Evolutionary conservation across 441 rosid genomes (phyloP), one percentile per base, ranked within the genome.

Genomic region (Cnidoscolus chayamansa): DNA sequence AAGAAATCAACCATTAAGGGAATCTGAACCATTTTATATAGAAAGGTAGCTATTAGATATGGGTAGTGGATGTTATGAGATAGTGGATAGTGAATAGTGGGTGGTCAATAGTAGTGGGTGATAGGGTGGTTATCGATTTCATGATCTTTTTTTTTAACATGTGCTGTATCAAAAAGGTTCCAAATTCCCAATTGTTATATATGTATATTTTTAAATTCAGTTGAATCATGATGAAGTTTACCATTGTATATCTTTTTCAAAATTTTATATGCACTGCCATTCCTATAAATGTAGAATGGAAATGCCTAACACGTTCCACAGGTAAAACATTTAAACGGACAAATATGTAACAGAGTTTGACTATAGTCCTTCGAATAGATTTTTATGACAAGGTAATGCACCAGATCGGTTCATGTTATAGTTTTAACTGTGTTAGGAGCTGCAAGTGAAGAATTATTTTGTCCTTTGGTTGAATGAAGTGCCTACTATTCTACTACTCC

Each of bases 361-460:
- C 31, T 9, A 53, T 53, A 53, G 32, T 16, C 16, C 1, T 37
- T 17, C 32, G 60, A 2, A 31, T 16, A 8, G 4, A 32, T 51
- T 53, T 53, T 31, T 31, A 9, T 43, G 43, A 7, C 47, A 15
- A 30, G 8, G 13, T n/a, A 45, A 0, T 59, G 47, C 11, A 8
- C 19, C 58, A 58, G 32, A 37, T 59, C 59, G 10, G 72, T 5
- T 50, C 45, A 49, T 13, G 69, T 49, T 49, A 5, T 64, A 45
- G 16, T 47, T 65, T 40, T 65, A 31, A 20, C 45, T 13, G 40
- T 49, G 7, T 20, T 19, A 49, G 16, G 8, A 50, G 45, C 49
- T 32, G n/a, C 10, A 3, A 67, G 49, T 67, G 37, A 65, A 65
- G 55, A 65, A 25, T 65, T 47, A 37, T 25, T 64, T 51, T 17